A percentile compares a stretch with the other conserved stretches of the same genome.
These are phyloP conservation scores for Nannizzia gypsea DNA, from an alignment of 2,329 filamentous ascomycete species.

Conservation along the genomic window DNA sequence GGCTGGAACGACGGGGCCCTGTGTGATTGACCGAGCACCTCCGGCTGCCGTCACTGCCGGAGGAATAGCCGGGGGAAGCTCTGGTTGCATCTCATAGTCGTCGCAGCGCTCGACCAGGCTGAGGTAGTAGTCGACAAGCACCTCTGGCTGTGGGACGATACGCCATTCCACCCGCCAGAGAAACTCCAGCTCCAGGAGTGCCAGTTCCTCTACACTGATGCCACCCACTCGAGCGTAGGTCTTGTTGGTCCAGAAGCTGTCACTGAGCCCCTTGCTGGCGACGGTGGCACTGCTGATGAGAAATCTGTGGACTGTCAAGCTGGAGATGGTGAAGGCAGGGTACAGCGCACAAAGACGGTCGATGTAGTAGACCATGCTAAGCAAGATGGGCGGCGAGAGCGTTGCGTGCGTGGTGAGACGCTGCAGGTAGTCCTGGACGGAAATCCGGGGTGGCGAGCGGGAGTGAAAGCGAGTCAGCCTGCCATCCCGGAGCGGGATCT, in stretches of 20 bases:
- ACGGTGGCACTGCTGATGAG: conserved; percentile 93
- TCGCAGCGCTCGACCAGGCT: conserved; percentile 62
- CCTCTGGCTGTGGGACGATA: conserved; percentile 90
- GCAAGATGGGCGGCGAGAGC: conserved; percentile 79
- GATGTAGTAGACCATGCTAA: conserved; percentile 99
- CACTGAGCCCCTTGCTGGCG: conserved; percentile 87
- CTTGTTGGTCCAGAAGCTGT: conserved; percentile 97
- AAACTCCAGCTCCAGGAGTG: conserved; percentile 85
- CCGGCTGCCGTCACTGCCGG: not conserved
- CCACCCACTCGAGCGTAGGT: conserved; percentile 91
- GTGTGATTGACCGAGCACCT: not conserved
- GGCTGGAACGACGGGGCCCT: not conserved
- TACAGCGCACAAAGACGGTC: conserved; percentile 87
- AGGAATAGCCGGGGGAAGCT: not conserved
- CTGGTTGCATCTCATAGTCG: conserved; percentile 44
- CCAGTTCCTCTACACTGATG: conserved; percentile 78
- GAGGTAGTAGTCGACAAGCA: conserved; percentile 83
- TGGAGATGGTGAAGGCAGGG: conserved; percentile 90
- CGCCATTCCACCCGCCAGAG: conserved; percentile 87
- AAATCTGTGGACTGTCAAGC: conserved; percentile 91
- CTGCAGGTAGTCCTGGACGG: conserved; percentile 84
- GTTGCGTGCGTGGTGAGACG: conserved; percentile 89
- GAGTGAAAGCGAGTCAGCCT: conserved; percentile 92
- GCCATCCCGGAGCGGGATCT: conserved; percentile 69
- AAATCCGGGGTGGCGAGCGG: conserved; percentile 78